Evolutionary conservation across 352 stramenopile species (phyloP).

Genomic region (Elongisporangium undulatum): DNA sequence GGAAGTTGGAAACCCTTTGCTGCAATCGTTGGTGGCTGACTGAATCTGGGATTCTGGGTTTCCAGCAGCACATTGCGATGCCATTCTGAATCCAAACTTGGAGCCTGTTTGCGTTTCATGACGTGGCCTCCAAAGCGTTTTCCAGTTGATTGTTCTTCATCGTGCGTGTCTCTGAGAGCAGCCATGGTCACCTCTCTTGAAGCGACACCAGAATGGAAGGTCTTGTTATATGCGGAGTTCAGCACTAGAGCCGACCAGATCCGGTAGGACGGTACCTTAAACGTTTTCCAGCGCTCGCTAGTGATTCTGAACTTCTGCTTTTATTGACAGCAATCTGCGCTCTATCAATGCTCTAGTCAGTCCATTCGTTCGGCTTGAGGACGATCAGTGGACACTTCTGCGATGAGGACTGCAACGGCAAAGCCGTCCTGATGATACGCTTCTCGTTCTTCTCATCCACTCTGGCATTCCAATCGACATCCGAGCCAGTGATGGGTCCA

Average conservation of each 20-base stretch:
- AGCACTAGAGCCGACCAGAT: neutral
- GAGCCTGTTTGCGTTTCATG: no score
- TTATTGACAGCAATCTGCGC: neutral
- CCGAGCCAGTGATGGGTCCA: constrained; percentile 42
- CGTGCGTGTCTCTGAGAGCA: no score
- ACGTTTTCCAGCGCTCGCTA: no score
- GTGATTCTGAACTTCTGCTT: neutral
- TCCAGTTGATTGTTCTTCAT: no score
- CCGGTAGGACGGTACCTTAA: neutral
- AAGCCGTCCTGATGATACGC: constrained; percentile 17
- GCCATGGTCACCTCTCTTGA: neutral
- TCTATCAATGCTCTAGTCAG: constrained; percentile 13
- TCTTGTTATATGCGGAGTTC: neutral
- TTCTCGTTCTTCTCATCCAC: constrained; percentile 37
- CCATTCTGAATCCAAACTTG: no score
- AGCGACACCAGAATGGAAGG: neutral
- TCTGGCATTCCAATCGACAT: constrained; percentile 30
- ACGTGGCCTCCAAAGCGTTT: no score
- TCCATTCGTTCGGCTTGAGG: constrained; percentile 23
- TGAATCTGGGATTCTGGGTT: no score
- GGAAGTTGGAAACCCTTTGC: no score
- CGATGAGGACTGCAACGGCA: constrained; percentile 29
- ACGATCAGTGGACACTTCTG: constrained; percentile 54
- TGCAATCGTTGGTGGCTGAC: no score
- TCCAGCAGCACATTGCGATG: no score